Evolutionary conservation across 805 yeast species (phyloP).

Genomic region (Metschnikowia chrysomelidarum): DNA sequence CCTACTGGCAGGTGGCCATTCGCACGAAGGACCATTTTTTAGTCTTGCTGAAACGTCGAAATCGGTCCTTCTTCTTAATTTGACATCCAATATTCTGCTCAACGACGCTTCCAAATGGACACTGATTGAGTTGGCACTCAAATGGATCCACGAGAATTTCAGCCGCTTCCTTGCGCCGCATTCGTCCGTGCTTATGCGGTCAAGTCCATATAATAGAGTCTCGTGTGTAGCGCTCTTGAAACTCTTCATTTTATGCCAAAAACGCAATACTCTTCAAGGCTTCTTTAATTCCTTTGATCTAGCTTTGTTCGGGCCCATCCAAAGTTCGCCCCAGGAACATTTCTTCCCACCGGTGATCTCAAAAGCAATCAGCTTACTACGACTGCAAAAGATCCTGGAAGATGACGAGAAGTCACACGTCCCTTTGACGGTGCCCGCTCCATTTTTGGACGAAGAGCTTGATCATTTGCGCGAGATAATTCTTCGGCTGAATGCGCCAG

Average conservation of each 20-base stretch:
- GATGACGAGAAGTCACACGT: not conserved
- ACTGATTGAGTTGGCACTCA: slow-evolving; percentile 24
- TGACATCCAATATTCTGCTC: slow-evolving; percentile 28
- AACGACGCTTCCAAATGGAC: slow-evolving; percentile 26
- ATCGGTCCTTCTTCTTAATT: slow-evolving; percentile 31
- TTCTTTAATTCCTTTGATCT: slow-evolving; percentile 23
- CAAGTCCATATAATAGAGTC: slow-evolving; percentile 16
- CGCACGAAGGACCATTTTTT: not conserved
- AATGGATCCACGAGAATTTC: slow-evolving; percentile 26
- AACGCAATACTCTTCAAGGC: slow-evolving; percentile 18
- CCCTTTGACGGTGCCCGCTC: not conserved
- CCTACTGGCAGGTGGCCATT: slow-evolving; percentile 1
- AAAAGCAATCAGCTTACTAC: slow-evolving; percentile 25
- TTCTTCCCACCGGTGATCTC: slow-evolving; percentile 17
- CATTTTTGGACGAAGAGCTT: slow-evolving; percentile 16
- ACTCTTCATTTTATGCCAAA: slow-evolving; percentile 24
- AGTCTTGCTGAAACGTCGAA: slow-evolving; percentile 23
- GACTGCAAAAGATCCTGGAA: slow-evolving; percentile 16
- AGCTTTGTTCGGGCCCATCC: slow-evolving; percentile 4
- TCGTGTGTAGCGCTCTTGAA: slow-evolving; percentile 25
- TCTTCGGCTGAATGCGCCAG: not conserved
- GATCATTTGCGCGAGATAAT: slow-evolving; percentile 9
- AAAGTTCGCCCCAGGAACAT: not conserved
- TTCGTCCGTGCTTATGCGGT: not conserved
- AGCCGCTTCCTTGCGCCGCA: not conserved